Evolutionary conservation across 176 grass and related monocot genomes (phyloP).

Genomic region (Dendrocalamus sinicus): DNA sequence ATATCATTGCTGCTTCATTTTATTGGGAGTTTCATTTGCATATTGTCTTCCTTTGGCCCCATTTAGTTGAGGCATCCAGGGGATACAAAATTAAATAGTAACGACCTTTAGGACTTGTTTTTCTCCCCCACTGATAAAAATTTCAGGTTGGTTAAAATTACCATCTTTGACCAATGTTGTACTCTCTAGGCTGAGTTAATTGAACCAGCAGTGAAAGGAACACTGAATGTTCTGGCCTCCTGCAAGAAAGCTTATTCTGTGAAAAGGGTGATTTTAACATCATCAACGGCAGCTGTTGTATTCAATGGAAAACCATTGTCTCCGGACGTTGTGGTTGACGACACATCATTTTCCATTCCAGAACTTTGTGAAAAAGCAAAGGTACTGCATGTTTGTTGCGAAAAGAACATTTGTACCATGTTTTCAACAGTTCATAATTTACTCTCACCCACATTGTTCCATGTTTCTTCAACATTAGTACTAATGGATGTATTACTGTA

Average conservation of each 20-base stretch:
- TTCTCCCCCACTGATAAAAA: not conserved
- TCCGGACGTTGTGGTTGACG: slow-evolving; percentile 48
- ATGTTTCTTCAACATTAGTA: slow-evolving; percentile 3
- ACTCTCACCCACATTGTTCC: not conserved
- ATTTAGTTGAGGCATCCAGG: slow-evolving; percentile 2
- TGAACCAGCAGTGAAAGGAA: slow-evolving; percentile 52
- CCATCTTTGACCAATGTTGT: not conserved
- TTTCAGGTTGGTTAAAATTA: not conserved
- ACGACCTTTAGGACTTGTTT: not conserved
- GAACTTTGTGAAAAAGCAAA: slow-evolving; percentile 46
- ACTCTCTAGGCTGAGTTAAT: slow-evolving; percentile 45
- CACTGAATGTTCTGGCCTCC: slow-evolving; percentile 50
- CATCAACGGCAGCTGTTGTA: slow-evolving; percentile 47
- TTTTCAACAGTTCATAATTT: slow-evolving; percentile 9
- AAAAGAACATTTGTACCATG: not conserved
- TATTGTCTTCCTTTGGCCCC: not conserved
- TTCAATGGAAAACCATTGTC: slow-evolving; percentile 36
- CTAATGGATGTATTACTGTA: not conserved
- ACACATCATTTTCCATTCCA: slow-evolving; percentile 43
- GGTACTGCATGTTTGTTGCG: slow-evolving; percentile 12
- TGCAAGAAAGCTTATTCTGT: slow-evolving; percentile 50
- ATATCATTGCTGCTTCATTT: not conserved
- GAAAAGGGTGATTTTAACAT: slow-evolving; percentile 53
- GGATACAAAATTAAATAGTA: not conserved
- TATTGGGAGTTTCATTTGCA: not conserved